Conservation (phyloP, 495 filamentous ascomycete genomes). For the Penicillium simplicissimum region DNA sequence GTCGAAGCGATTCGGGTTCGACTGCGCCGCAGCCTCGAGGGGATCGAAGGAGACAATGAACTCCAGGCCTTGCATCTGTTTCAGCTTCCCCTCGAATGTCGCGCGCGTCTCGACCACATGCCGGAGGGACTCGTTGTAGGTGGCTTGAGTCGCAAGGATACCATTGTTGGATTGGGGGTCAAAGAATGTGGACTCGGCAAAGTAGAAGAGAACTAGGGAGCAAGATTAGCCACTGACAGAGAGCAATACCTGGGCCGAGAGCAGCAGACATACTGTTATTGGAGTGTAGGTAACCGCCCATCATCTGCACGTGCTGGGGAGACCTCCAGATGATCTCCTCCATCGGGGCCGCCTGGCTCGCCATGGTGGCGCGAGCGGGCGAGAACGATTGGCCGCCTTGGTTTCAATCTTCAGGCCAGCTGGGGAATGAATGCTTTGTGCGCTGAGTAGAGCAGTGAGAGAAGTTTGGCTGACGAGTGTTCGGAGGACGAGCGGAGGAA, state of each 20-base stretch:
- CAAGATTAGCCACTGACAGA: neutral
- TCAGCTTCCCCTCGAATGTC: conserved; percentile 74
- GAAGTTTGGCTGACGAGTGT: neutral
- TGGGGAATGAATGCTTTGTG: neutral
- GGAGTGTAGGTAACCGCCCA: conserved; percentile 56
- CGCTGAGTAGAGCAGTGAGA: neutral
- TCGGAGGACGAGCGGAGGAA: conserved; percentile 19
- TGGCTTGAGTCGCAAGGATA: conserved; percentile 71
- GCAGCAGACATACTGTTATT: conserved; percentile 43
- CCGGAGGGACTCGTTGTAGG: conserved; percentile 67
- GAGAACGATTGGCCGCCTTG: neutral
- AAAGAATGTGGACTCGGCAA: conserved; percentile 86
- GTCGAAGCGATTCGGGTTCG: conserved; percentile 54
- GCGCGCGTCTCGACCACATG: conserved; percentile 67
- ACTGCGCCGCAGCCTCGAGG: conserved; percentile 59
- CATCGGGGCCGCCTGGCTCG: conserved; percentile 58
- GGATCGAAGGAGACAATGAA: conserved; percentile 80
- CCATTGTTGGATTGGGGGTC: conserved; percentile 88
- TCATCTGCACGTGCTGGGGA: conserved; percentile 58
- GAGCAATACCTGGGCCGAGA: neutral
- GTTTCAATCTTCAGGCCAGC: neutral
- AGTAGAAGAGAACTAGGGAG: conserved; percentile 76
- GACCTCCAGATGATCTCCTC: conserved; percentile 80
- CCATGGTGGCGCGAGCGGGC: conserved; percentile 27
- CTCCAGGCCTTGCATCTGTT: conserved; percentile 78